Percentiles rank a stretch among this genome's conserved stretches.
Evolutionary conservation across 2,329 filamentous ascomycete species (phyloP).

Genomic region (Monilinia polystroma): DNA sequence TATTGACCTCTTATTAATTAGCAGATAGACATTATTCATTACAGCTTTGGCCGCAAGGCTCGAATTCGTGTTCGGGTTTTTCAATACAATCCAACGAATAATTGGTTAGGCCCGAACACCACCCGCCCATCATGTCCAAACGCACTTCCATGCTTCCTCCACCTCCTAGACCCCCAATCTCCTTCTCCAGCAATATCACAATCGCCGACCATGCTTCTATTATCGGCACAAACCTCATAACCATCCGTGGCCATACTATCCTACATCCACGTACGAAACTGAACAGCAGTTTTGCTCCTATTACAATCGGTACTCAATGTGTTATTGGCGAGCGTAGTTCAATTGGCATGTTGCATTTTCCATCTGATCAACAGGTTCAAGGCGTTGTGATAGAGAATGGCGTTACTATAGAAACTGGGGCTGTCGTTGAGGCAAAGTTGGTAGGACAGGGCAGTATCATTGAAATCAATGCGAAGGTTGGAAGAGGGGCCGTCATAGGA

Average conservation of each 20-base stretch:
- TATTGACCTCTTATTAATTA: slow-evolving; percentile 15
- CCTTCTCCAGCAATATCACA: slow-evolving; percentile 58
- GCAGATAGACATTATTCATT: not conserved
- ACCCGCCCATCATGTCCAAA: slow-evolving; percentile 36
- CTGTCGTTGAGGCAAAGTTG: slow-evolving; percentile 54
- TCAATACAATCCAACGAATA: not conserved
- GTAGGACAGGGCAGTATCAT: slow-evolving; percentile 56
- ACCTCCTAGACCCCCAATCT: slow-evolving; percentile 58
- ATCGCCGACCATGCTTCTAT: slow-evolving; percentile 64
- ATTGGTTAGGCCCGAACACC: not conserved
- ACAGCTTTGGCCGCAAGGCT: not conserved
- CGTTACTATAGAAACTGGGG: slow-evolving; percentile 60
- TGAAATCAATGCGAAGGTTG: slow-evolving; percentile 60
- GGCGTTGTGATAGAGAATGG: slow-evolving; percentile 57
- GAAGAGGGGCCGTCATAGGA: slow-evolving; percentile 60
- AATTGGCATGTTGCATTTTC: slow-evolving; percentile 49
- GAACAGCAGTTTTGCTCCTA: slow-evolving; percentile 73
- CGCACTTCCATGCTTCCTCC: slow-evolving; percentile 51
- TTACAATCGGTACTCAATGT: slow-evolving; percentile 77
- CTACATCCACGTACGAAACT: slow-evolving; percentile 84
- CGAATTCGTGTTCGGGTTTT: slow-evolving; percentile 14
- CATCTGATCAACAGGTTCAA: slow-evolving; percentile 28
- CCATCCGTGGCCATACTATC: slow-evolving; percentile 72
- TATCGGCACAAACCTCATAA: slow-evolving; percentile 73
- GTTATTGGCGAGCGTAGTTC: slow-evolving; percentile 72